phyloP scores from a whole-genome alignment of 1,139 yeast genomes.

The Pichia sp. region DNA sequence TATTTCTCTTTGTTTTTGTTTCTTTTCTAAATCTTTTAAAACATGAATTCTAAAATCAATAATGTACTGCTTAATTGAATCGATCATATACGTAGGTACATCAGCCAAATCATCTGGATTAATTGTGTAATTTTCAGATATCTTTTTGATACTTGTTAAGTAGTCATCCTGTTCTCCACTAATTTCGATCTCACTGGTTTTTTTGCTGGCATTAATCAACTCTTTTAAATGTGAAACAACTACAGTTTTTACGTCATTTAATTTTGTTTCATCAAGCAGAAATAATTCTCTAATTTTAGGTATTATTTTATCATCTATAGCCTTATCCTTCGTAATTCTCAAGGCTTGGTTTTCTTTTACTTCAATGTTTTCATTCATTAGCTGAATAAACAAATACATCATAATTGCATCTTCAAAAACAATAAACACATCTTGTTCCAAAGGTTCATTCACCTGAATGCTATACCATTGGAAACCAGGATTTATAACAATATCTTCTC shows the following conservation, averaged over 20 bases:
- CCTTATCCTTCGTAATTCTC: background rate
- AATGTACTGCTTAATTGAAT: slow-evolving; percentile 52
- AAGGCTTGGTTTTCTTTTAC: background rate
- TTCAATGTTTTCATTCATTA: slow-evolving; percentile 8
- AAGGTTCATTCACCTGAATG: background rate
- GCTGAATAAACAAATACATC: slow-evolving; percentile 18
- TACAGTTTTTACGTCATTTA: background rate
- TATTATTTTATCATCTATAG: background rate
- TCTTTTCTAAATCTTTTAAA: slow-evolving; percentile 45
- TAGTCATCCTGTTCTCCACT: slow-evolving; percentile 14
- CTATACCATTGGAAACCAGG: background rate
- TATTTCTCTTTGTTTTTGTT: slow-evolving; percentile 46
- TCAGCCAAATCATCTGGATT: slow-evolving; percentile 57
- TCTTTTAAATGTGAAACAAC: background rate
- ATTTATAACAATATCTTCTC: background rate
- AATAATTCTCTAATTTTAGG: slow-evolving; percentile 2
- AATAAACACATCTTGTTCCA: slow-evolving; percentile 19
- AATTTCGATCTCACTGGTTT: background rate
- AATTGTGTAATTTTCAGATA: slow-evolving; percentile 41
- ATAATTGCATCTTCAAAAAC: slow-evolving; percentile 24
- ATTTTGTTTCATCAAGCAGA: background rate
- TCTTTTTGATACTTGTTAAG: slow-evolving; percentile 11
- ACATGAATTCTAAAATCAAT: slow-evolving; percentile 59
- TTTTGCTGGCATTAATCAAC: background rate
- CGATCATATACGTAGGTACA: slow-evolving; percentile 53